Conservation (phyloP, 257 asterid genomes). For the Ajuga chamaepitys region DNA sequence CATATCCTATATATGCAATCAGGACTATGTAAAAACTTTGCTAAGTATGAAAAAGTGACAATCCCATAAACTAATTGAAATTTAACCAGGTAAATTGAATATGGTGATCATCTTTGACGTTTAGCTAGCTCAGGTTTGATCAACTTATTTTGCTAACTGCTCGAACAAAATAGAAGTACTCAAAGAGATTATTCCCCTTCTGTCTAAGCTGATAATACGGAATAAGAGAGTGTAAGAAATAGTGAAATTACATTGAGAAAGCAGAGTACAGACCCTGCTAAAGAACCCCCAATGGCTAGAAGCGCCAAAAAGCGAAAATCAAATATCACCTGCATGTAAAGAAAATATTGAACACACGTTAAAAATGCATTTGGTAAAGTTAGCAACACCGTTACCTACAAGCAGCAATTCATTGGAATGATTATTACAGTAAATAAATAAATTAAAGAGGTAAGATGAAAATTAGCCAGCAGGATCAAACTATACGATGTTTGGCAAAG, state of each 20-base stretch:
- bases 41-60: not conserved
- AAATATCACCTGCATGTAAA: conserved; percentile 50
- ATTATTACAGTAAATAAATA: too few species aligned
- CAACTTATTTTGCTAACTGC: too few species aligned
- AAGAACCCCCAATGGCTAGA: conserved; percentile 73
- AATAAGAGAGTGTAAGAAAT: not conserved
- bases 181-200: not conserved
- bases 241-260: conserved; percentile 69
- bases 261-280: conserved; percentile 87
- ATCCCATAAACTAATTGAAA: not conserved
- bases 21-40: not conserved
- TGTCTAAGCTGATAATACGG: not conserved
- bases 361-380: not conserved
- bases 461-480: too few species aligned
- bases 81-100: not conserved
- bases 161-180: not conserved
- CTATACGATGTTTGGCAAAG: too few species aligned
- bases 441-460: too few species aligned
- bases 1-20: not conserved
- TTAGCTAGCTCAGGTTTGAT: too few species aligned
- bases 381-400: not conserved
- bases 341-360: not conserved
- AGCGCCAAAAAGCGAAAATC: conserved; percentile 89
- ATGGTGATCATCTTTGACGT: not conserved
- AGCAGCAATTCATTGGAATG: not conserved